phyloP scores from a whole-genome alignment of 495 filamentous ascomycete genomes.

The Aspergillus avenaceus region DNA sequence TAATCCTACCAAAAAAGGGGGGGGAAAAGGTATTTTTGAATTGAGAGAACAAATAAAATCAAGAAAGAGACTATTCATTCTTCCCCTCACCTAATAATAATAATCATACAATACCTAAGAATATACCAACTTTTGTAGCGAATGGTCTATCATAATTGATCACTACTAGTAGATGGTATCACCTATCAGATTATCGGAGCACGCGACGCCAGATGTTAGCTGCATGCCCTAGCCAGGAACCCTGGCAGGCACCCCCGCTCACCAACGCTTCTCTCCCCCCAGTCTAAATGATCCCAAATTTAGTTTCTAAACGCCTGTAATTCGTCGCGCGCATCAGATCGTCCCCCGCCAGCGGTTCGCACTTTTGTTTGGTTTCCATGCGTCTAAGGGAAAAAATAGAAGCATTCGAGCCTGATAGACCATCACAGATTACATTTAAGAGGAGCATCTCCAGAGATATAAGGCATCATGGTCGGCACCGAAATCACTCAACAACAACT shows the following conservation, averaged over 20 bases:
- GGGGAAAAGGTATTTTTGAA: too few species aligned
- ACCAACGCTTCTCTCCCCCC: too few species aligned
- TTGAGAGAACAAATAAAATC: too few species aligned
- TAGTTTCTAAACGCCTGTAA: slow-evolving; percentile 13
- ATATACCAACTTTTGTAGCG: too few species aligned
- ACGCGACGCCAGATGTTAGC: slow-evolving; percentile 8
- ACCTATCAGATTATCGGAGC: too few species aligned
- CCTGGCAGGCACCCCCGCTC: neutral
- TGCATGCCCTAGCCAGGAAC: neutral
- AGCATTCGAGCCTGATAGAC: slow-evolving; percentile 6
- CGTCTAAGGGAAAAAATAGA: slow-evolving; percentile 18
- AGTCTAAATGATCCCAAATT: slow-evolving; percentile 18
- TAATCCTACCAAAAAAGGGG: too few species aligned
- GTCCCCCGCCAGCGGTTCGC: slow-evolving; percentile 20
- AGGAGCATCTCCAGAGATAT: slow-evolving; percentile 10
- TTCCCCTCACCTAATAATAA: too few species aligned
- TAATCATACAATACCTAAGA: too few species aligned
- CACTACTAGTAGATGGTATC: too few species aligned
- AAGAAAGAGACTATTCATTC: too few species aligned
- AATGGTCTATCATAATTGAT: too few species aligned
- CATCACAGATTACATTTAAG: slow-evolving; percentile 4
- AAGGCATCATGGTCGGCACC: slow-evolving; percentile 12
- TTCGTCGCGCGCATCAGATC: slow-evolving; percentile 16
- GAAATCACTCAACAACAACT: neutral
- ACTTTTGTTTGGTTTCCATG: slow-evolving; percentile 9